phyloP scores from a whole-genome alignment of 148 eudicot species.

The Cornus florida region DNA sequence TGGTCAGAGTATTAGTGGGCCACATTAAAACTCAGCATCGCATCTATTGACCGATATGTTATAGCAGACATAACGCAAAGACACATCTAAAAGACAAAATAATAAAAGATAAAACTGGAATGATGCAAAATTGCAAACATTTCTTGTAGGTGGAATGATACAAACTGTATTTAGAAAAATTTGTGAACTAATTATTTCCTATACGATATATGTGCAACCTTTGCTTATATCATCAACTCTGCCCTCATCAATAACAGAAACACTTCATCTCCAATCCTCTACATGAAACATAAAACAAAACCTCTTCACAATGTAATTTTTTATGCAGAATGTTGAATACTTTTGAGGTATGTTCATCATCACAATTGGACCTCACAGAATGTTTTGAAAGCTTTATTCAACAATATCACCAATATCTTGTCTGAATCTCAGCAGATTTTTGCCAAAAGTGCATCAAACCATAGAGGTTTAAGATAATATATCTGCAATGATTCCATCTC shows the following conservation, averaged over 20 bases:
- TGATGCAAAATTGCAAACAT: background rate
- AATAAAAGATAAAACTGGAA: background rate
- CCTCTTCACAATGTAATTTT: background rate
- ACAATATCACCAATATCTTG: background rate
- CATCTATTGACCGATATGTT: background rate
- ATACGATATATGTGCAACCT: background rate
- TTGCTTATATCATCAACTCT: background rate
- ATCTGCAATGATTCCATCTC: no score
- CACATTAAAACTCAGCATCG: background rate
- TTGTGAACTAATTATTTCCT: background rate
- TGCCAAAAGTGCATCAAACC: background rate
- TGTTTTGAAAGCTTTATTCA: background rate
- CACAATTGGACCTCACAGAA: background rate
- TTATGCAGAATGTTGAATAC: background rate
- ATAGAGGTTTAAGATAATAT: no score
- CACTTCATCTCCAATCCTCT: background rate
- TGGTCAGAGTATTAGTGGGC: background rate
- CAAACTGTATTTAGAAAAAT: no score
- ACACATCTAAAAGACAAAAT: background rate
- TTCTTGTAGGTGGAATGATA: no score
- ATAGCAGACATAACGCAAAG: background rate
- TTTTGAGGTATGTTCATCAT: background rate
- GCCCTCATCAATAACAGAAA: background rate
- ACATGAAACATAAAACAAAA: background rate
- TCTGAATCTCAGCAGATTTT: background rate